A percentile compares a stretch with the other conserved stretches of the same genome.
These are phyloP conservation scores for Pythium biforme DNA, from an alignment of 352 stramenopile genomes.

Conservation along the genomic window DNA sequence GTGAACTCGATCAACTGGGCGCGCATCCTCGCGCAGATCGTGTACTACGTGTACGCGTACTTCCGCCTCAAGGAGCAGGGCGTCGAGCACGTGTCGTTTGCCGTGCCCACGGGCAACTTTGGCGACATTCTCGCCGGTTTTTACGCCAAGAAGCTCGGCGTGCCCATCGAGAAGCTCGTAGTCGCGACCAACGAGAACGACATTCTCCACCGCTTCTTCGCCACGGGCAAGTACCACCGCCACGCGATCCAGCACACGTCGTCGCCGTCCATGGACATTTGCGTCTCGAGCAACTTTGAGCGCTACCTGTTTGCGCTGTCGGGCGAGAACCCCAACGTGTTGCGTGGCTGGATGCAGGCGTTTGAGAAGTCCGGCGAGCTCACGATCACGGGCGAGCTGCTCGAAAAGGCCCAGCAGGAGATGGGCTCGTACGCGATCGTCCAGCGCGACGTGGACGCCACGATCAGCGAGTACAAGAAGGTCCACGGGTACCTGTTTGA, in stretches of 20 bases:
- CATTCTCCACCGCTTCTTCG: slow-evolving; percentile 98
- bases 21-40: slow-evolving; percentile 98
- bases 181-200: slow-evolving; percentile 99
- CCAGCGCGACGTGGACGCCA: slow-evolving; percentile 84
- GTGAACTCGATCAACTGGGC: slow-evolving; percentile 99
- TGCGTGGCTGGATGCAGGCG: slow-evolving; percentile 92
- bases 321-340: slow-evolving; percentile 90
- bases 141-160: slow-evolving; percentile 93
- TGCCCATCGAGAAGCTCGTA: slow-evolving; percentile 95
- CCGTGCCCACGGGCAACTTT: slow-evolving; percentile 99
- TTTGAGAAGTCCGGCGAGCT: slow-evolving; percentile 96
- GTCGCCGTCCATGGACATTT: slow-evolving; percentile 99
- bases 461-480: slow-evolving; percentile 92
- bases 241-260: slow-evolving; percentile 92
- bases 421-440: slow-evolving; percentile 92
- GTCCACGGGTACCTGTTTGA: slow-evolving; percentile 96
- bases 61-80: slow-evolving; percentile 81
- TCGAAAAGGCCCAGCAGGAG: slow-evolving; percentile 89
- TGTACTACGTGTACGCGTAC: slow-evolving; percentile 99
- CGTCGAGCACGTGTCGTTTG: slow-evolving; percentile 88
- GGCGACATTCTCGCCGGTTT: slow-evolving; percentile 98
- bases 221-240: slow-evolving; percentile 95
- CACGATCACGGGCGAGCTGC: slow-evolving; percentile 88
- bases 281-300: slow-evolving; percentile 99
- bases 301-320: slow-evolving; percentile 96